Conservation (phyloP, 2,329 filamentous ascomycete species). For the Fusarium agapanthi region DNA sequence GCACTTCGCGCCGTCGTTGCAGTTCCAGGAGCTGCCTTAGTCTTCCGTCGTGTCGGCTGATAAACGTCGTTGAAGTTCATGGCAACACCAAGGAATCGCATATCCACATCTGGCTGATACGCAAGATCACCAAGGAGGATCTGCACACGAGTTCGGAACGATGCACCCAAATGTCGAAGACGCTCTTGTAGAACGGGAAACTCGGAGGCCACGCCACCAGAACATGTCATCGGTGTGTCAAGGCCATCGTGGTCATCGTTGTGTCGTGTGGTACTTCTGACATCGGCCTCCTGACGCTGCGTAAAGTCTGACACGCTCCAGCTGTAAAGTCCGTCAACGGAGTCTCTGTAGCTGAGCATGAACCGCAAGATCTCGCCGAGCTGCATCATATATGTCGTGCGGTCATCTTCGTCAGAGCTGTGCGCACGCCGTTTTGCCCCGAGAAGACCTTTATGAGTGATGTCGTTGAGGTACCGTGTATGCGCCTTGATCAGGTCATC, state of each 20-base stretch:
- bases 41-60: constrained; percentile 75
- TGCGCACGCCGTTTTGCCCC: constrained; percentile 68
- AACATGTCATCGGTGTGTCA: constrained; percentile 39
- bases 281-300: constrained; percentile 83
- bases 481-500: constrained; percentile 96
- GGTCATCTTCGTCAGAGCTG: constrained; percentile 68
- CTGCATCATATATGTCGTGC: constrained; percentile 84
- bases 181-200: constrained; percentile 80
- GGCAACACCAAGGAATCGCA: constrained; percentile 93
- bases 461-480: constrained; percentile 87
- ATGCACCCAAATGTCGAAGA: constrained; percentile 74
- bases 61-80: constrained; percentile 99
- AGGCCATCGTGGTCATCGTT: constrained; percentile 37
- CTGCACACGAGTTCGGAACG: constrained; percentile 82
- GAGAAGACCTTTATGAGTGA: constrained; percentile 94
- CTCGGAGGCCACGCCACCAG: constrained; percentile 68
- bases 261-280: constrained; percentile 71
- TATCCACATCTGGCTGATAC: constrained; percentile 92
- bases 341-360: constrained; percentile 94
- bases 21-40: constrained; percentile 48
- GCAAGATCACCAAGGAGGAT: constrained; percentile 87
- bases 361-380: constrained; percentile 90
- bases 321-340: constrained; percentile 91
- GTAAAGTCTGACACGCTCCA: constrained; percentile 97
- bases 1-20: constrained; percentile 32